Percentiles rank a stretch among this genome's conserved stretches.
These are phyloP conservation scores for Solanum clarkiae DNA, from an alignment of 257 asterid species.

Conservation along the genomic window DNA sequence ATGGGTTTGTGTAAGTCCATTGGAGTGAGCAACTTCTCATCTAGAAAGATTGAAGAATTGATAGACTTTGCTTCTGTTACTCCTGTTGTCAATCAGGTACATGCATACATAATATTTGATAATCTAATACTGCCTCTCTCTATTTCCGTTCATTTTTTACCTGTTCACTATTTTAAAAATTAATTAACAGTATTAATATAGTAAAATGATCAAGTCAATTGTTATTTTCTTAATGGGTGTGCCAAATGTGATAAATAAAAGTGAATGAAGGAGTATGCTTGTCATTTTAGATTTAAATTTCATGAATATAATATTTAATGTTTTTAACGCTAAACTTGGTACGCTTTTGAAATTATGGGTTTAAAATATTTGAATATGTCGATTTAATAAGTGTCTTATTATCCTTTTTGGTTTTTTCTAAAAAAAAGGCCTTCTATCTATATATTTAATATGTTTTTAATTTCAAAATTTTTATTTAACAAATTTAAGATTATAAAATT, in stretches of 20 bases:
- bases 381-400: neutral
- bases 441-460: neutral
- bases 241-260: no score
- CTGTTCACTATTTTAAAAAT: no score
- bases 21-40: conserved; percentile 81
- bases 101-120: neutral
- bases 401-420: neutral
- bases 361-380: neutral
- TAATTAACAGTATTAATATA: no score
- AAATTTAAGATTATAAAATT: neutral
- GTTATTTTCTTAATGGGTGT: no score
- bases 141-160: no score
- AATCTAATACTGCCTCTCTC: neutral
- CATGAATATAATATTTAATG: neutral
- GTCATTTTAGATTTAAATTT: neutral
- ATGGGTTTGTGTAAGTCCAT: conserved; percentile 60
- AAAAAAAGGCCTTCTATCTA: neutral
- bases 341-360: no score
- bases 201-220: no score
- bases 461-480: rapidly evolving
- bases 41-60: conserved; percentile 36
- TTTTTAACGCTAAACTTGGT: neutral
- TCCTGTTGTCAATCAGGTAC: conserved; percentile 79
- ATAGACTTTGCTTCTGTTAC: conserved; percentile 33
- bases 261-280: no score